Conservation (phyloP, 2,329 filamentous ascomycete genomes). For the Botrytis squamosa region DNA sequence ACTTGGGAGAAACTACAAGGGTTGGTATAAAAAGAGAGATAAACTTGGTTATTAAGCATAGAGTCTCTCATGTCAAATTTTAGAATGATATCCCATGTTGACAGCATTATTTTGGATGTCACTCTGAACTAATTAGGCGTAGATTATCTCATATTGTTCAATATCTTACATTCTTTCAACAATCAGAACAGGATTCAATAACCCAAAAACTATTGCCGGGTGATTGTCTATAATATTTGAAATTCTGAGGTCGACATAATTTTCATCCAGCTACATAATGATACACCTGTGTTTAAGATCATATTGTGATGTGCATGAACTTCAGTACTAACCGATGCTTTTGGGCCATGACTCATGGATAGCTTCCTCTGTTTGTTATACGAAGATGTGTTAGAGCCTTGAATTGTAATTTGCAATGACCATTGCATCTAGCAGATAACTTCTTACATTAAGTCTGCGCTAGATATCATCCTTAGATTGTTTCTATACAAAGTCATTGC, state of each 20-base stretch:
- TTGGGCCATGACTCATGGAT: too few relatives aligned
- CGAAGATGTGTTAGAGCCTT: too few relatives aligned
- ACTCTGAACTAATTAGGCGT: background rate
- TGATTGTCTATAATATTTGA: too few relatives aligned
- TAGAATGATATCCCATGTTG: background rate
- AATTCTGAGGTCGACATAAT: fast-evolving
- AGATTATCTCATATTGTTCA: fast-evolving
- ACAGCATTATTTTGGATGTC: background rate
- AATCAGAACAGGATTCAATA: fast-evolving
- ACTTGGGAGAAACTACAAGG: background rate
- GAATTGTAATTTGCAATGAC: background rate
- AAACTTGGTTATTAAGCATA: background rate
- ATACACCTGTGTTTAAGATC: too few relatives aligned
- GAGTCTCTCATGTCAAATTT: background rate
- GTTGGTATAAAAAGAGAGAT: background rate
- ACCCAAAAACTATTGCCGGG: too few relatives aligned
- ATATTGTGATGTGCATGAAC: too few relatives aligned
- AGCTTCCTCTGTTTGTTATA: too few relatives aligned
- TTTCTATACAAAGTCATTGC: too few relatives aligned
- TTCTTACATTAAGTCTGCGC: too few relatives aligned
- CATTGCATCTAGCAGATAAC: fast-evolving
- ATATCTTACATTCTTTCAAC: background rate
- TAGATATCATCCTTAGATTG: too few relatives aligned
- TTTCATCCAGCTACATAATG: fast-evolving
- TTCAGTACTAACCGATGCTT: too few relatives aligned